Conservation (phyloP, 2,329 filamentous ascomycete species). For the Lachnellula cervina region DNA sequence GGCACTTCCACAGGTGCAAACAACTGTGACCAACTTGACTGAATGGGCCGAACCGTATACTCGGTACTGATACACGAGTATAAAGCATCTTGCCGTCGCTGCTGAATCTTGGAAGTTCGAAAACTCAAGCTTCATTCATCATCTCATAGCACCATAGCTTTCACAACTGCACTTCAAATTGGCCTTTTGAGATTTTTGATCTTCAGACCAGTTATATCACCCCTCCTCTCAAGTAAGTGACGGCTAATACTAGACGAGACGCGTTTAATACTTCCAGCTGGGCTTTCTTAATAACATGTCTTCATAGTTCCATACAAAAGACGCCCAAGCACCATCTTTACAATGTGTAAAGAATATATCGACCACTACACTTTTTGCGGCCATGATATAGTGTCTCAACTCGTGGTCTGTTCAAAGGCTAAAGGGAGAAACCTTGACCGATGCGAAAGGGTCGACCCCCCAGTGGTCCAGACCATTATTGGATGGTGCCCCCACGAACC, state of each 20-base stretch:
- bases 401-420: neutral
- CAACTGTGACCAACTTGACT: neutral
- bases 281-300: neutral
- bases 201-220: neutral
- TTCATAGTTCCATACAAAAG: neutral
- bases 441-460: neutral
- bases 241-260: neutral
- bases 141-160: neutral
- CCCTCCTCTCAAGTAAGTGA: neutral
- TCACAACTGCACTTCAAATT: neutral
- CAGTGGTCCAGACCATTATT: neutral
- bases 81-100: conserved; percentile 1
- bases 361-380: neutral
- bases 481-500: neutral
- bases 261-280: neutral
- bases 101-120: neutral
- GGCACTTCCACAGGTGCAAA: neutral
- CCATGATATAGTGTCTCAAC: neutral
- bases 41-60: neutral
- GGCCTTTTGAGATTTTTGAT: neutral
- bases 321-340: neutral
- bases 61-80: neutral
- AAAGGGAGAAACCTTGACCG: neutral
- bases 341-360: neutral
- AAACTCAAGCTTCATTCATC: neutral